Percentiles rank a stretch among this genome's conserved stretches.
phyloP scores from a whole-genome alignment of 768 basidiomycete genomes.

The Mycena indigotica region DNA sequence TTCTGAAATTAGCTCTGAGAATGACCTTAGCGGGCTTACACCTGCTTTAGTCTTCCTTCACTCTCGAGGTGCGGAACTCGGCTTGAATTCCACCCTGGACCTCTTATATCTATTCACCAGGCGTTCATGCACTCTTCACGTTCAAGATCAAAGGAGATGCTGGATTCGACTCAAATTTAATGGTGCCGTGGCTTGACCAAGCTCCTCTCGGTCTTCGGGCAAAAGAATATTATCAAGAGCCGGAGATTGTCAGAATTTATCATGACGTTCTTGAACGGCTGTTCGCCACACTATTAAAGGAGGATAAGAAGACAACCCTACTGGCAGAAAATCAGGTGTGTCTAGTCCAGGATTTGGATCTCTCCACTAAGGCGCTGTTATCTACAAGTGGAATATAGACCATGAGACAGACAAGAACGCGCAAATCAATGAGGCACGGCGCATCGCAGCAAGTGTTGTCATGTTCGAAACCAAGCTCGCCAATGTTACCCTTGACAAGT shows the following conservation, averaged over 20 bases:
- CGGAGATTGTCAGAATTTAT: constrained; percentile 69
- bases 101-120: no score
- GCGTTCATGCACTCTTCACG: constrained; percentile 73
- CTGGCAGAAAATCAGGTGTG: constrained; percentile 49
- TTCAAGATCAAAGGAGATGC: constrained; percentile 88
- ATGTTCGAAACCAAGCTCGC: constrained; percentile 80
- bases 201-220: constrained; percentile 81
- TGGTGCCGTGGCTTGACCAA: constrained; percentile 87
- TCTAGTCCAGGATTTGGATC: no score
- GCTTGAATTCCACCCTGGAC: no score
- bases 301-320: constrained; percentile 41
- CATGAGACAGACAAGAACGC: constrained; percentile 56
- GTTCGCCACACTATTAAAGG: constrained; percentile 59
- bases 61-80: constrained; percentile 64
- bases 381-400: no score
- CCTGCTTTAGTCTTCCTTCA: constrained; percentile 85
- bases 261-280: constrained; percentile 66
- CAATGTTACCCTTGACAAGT: constrained; percentile 79
- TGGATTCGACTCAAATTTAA: constrained; percentile 81
- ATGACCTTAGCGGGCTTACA: constrained; percentile 63
- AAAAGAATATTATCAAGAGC: constrained; percentile 93
- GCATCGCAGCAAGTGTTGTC: constrained; percentile 72
- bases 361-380: no score
- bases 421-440: constrained; percentile 55
- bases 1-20: constrained; percentile 26